Conservation (phyloP, 2,329 filamentous ascomycete species). For the Hymenoscyphus infarciens region DNA sequence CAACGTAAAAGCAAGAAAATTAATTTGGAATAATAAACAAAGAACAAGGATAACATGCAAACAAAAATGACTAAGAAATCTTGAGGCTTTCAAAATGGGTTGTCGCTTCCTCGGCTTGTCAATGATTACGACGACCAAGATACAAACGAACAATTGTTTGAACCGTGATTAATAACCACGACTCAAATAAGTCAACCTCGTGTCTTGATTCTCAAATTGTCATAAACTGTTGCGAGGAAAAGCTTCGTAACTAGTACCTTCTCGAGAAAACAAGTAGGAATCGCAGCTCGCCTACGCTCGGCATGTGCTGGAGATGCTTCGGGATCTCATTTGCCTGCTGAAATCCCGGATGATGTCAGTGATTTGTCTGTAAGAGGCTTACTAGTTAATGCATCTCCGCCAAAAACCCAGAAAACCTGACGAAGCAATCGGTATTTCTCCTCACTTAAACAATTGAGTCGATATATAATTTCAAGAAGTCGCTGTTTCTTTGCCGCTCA, state of each 20-base stretch:
- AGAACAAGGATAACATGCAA: no score
- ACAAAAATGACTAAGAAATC: no score
- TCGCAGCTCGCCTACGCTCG: conserved; percentile 5
- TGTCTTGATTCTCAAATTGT: no score
- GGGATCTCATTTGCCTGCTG: conserved; percentile 2
- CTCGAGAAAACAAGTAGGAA: background rate
- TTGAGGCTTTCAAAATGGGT: no score
- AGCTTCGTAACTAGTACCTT: background rate
- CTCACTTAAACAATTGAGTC: background rate
- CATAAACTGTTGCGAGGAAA: background rate
- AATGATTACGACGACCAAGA: no score
- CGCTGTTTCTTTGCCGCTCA: background rate
- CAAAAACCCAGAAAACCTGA: background rate
- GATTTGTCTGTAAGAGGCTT: background rate
- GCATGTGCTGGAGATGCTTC: conserved; percentile 8
- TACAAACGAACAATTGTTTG: no score
- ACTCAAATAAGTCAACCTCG: no score
- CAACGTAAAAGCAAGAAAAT: no score
- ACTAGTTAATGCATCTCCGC: conserved; percentile 7
- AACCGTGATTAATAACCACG: no score
- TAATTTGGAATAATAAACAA: no score
- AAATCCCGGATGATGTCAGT: conserved; percentile 1
- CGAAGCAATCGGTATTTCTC: background rate
- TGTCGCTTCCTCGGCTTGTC: no score
- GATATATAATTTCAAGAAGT: background rate